Base-by-base conservation (phyloP, 1,284 basidiomycete genomes). In the Melampsora abietis-canadensis region DNA sequence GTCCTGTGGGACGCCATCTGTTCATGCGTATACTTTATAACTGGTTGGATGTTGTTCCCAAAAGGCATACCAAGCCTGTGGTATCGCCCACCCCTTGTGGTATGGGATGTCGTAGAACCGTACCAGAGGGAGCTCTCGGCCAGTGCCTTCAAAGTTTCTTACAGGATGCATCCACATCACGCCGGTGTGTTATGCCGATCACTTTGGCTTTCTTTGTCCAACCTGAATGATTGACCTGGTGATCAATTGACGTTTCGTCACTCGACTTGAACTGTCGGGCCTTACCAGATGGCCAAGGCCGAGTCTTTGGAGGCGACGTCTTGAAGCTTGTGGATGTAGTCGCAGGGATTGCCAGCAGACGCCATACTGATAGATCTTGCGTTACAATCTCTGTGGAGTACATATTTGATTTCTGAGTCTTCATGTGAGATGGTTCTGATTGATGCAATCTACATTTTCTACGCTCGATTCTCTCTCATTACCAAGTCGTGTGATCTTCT, bases 311-410 rank as follows among this genome's bases (percentile, higher is more conserved):
- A 4, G 82, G 82, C 30, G 82, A 82, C 17, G 78, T 83, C 8
- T 79, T 83, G 74, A 83, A 82, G 69, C 76, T 83, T 24, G 81
- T 83, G 76, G 82, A 83, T 62, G 80, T 83, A n/a, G 79, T 81
- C 2, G 82, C 82, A 4, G 82, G 82, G 1, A 80, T 83, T 6
- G 81, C 81, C 12, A 81, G 82, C 0, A 78, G 82, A 44, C 80
- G 81, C 48, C 82, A 83, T 47, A 80, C 82, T 4, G 80, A 78
- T 24, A 76, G 78, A 4, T 79, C 79, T 30, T 82, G 81, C 66
- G 78, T 83, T n/a, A 83, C 82, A 27, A 78, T 83, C 72, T 80
- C 79, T 57, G 78, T 81, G 44, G 82, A 83, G 76, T 78, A 78
- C 34, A 81, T 21, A 1, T 21, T 17, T n/a, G 2, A 27, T 44